These are phyloP conservation scores for Lachnellula subtilissima DNA, from an alignment of 2,329 filamentous ascomycete species.

Conservation along the genomic window DNA sequence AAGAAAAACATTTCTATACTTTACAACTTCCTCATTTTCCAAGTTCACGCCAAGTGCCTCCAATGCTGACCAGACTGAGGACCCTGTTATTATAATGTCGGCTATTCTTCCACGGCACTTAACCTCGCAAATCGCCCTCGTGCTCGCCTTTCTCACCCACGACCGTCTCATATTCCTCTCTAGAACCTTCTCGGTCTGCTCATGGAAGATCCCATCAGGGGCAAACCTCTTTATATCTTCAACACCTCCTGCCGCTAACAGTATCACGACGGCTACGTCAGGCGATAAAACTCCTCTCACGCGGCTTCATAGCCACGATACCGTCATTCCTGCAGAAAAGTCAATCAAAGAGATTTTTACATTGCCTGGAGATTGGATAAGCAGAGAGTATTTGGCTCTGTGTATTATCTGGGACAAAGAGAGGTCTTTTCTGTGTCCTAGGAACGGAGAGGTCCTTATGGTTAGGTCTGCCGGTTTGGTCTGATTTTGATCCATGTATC, in stretches of 20 bases:
- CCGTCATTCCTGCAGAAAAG: not conserved
- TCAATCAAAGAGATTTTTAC: not conserved
- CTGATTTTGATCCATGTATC: not conserved
- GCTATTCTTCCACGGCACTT: not conserved
- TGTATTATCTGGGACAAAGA: not conserved
- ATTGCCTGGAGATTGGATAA: not conserved
- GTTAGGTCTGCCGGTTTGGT: not conserved
- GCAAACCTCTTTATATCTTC: not conserved
- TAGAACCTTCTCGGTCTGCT: not conserved
- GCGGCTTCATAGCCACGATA: not conserved
- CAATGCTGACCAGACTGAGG: not conserved
- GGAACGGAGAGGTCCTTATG: not conserved
- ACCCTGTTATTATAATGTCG: not conserved
- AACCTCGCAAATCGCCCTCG: not conserved
- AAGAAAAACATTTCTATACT: not conserved
- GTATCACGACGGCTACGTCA: not conserved
- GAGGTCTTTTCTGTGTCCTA: conserved; percentile 1
- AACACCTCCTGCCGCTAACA: not conserved
- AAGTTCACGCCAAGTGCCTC: not conserved
- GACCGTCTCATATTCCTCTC: not conserved
- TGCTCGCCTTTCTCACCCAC: not conserved
- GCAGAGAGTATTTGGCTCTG: not conserved
- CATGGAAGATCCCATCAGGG: not conserved
- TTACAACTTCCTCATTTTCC: not conserved
- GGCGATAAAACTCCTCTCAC: not conserved